phyloP scores from a whole-genome alignment of 306 rosid genomes.

The Fagus sylvatica region DNA sequence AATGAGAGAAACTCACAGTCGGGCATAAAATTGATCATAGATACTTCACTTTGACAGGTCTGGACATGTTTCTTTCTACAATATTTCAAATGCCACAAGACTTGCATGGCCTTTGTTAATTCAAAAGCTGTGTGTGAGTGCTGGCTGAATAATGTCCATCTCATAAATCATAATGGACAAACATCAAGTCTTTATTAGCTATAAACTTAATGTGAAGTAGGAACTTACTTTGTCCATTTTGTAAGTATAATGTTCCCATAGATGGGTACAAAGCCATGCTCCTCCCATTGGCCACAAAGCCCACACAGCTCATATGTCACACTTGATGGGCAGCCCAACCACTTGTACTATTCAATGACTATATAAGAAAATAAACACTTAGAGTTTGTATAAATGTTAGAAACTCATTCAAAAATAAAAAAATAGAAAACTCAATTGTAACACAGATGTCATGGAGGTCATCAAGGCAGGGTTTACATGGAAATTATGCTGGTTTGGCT shows the following conservation, averaged over 20 bases:
- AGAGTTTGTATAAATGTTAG: not conserved
- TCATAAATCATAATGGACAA: not conserved
- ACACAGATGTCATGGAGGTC: no score
- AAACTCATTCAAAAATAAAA: not conserved
- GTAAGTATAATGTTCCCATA: conserved; percentile 89
- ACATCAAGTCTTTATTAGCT: not conserved
- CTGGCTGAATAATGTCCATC: not conserved
- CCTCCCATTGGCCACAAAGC: conserved; percentile 99
- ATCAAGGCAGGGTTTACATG: no score
- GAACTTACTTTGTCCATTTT: conserved; percentile 82
- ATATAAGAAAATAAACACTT: not conserved
- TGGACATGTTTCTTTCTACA: not conserved
- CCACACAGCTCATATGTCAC: conserved; percentile 95
- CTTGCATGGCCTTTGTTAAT: not conserved
- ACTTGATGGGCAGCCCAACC: conserved; percentile 98
- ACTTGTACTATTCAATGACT: conserved; percentile 29
- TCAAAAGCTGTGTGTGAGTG: not conserved
- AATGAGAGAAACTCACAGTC: not conserved
- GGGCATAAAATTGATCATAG: not conserved
- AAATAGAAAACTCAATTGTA: no score
- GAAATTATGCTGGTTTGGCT: no score
- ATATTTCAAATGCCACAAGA: not conserved
- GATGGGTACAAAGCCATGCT: conserved; percentile 87
- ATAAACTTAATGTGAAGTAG: conserved; percentile 12
- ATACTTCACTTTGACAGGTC: not conserved